Evolutionary conservation across 139 green algal genomes (phyloP), one percentile per base, ranked within the genome.

Genomic region (Picochlorum costavermella): DNA sequence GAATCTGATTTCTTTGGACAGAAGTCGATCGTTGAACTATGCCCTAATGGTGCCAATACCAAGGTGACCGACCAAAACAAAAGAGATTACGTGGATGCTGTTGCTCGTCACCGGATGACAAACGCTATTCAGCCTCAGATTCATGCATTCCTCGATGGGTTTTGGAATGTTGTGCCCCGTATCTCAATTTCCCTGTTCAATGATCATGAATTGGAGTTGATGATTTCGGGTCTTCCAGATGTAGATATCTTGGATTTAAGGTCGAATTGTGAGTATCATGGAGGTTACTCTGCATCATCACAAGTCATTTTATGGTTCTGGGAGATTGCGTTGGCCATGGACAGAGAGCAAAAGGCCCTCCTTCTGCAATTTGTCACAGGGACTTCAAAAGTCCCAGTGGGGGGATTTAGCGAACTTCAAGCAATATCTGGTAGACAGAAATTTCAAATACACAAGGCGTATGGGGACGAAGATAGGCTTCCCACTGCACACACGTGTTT

Each of bases 161-260:
- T 98, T 77, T 91, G 89, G 78, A 86, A 98, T 75, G 74, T 99
- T 14, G 84, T 97, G 43, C 86, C 90, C 11, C 63, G 70, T 46
- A 75, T 79, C 11, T 37, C 82, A 11, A 44, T 77, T n/a, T 60
- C 59, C 63, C 86, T 98, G 13, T 98, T 99, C 79, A 97, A 92
- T 70, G 88, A 97, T 75, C 82, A 89, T 61, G 94, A 99, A 85
- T 90, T 99, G 60, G 94, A 99, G 84, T 85, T 99, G 69, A 76
- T 99, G 28, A 96, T 99, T 75, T 83, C 63, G 49, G 94, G 94
- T 13, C 81, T 98, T 74, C 94, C 94, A 2, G 88, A 98, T 64
- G 91, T 98, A 17, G 92, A 99, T 62, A 53, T 96, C 25, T 83
- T 81, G 49, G 91, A 98, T 82, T 79, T 97, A 75, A 73, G 80